Evolutionary conservation across 495 filamentous ascomycete genomes (phyloP), one percentile per base, ranked within the genome.

Genomic region (Apiosordaria backusii): DNA sequence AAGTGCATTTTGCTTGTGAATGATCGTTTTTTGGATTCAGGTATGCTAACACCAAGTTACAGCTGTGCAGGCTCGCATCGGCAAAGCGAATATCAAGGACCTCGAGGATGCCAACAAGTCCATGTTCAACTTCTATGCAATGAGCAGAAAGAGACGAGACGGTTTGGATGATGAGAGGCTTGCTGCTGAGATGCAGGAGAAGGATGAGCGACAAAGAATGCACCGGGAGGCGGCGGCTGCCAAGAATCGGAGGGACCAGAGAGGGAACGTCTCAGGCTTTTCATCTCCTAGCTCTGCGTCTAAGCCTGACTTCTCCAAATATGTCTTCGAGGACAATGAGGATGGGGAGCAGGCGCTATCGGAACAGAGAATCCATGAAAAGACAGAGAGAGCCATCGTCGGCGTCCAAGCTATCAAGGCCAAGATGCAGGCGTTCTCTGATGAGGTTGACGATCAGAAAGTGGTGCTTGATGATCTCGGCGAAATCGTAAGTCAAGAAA

Each of bases 301-400:
- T n/a, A n/a, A n/a, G n/a, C n/a, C n/a, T n/a, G n/a, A n/a, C n/a
- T n/a, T n/a, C n/a, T n/a, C n/a, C n/a, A n/a, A 64, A 27, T 72
- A 63, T 45, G 57, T 52, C n/a, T 70, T 72, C 59, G 71, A 72
- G 35, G 71, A 73, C n/a, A n/a, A n/a, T n/a, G 65, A 66, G 52
- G 64, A 60, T 59, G 71, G 71, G 54, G 54, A 64, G 58, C 66
- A 70, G 29, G 57, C 62, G 13, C 61, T 53, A 13, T 22, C 52
- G 24, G 60, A 71, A 10, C 21, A 66, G n/a, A 27, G 61, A 60
- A 70, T 72, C 23, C 60, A 67, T 13, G 40, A 65, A 16, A 53
- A 50, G 25, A 54, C 45, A 4, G 62, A 65, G 6, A 19, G 23
- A 9, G 57, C 57, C 9, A 9, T 23, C 19, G 3, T 7, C 4